phyloP scores from a whole-genome alignment of 108 stramenopile species.

The Cyclotella atomus region DNA sequence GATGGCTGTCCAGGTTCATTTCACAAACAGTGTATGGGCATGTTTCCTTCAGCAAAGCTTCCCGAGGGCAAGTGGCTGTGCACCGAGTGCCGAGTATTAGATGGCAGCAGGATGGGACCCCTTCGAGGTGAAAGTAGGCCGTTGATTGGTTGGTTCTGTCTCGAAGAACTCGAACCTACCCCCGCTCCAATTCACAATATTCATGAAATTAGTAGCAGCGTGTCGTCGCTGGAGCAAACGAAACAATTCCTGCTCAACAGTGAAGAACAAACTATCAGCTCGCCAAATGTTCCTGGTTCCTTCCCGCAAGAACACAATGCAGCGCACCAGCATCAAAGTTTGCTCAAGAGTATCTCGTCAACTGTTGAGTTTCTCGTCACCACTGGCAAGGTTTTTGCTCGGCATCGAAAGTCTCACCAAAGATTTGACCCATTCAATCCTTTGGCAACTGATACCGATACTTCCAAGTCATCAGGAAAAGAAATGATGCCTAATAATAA shows the following conservation, averaged over 20 bases:
- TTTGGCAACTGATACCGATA: neutral
- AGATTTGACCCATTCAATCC: slow-evolving; percentile 40
- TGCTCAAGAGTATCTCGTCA: too few relatives aligned
- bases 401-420: slow-evolving; percentile 24
- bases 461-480: neutral
- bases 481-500: neutral
- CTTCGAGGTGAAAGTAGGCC: slow-evolving; percentile 60
- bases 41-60: slow-evolving; percentile 39
- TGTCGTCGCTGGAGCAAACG: neutral
- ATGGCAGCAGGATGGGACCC: slow-evolving; percentile 66
- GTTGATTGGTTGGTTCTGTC: slow-evolving; percentile 73
- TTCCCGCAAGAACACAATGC: too few relatives aligned
- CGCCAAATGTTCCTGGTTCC: neutral
- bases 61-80: slow-evolving; percentile 85
- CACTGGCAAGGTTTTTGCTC: slow-evolving; percentile 45
- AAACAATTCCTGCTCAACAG: too few relatives aligned
- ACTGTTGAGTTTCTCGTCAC: slow-evolving; percentile 50
- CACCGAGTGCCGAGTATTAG: slow-evolving; percentile 73
- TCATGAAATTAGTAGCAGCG: neutral
- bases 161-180: slow-evolving; percentile 51
- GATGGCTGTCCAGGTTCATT: slow-evolving; percentile 80
- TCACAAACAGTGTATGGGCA: slow-evolving; percentile 65
- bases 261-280: too few relatives aligned
- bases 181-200: neutral
- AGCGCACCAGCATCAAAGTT: neutral